Percentiles rank a stretch among this genome's conserved stretches.
These are phyloP conservation scores for Spinellus fusiger DNA, from an alignment of 192 early-diverging fungal genomes.

Conservation along the genomic window DNA sequence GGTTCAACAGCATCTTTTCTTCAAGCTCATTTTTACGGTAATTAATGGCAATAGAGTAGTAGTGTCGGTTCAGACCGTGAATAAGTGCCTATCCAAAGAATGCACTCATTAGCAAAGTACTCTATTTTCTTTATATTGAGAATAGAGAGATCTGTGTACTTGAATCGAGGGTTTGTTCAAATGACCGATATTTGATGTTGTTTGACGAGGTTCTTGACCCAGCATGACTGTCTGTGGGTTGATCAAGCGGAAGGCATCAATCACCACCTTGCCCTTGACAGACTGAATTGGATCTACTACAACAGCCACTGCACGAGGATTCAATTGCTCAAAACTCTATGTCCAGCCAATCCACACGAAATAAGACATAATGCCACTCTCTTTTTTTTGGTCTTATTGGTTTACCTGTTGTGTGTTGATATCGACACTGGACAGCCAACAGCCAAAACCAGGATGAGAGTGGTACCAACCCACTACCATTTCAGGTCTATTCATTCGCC, in stretches of 20 bases:
- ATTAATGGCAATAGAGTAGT: conserved; percentile 99
- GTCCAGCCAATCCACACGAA: background rate
- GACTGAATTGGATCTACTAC: conserved; percentile 99
- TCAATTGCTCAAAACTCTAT: conserved; percentile 89
- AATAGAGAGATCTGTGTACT: conserved; percentile 26
- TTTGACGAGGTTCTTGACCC: conserved; percentile 93
- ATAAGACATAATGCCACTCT: background rate
- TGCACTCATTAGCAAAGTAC: background rate
- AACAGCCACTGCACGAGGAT: conserved; percentile 92
- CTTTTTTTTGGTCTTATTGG: background rate
- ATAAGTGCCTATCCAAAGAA: conserved; percentile 65
- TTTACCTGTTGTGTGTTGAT: conserved; percentile 95
- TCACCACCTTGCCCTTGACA: conserved; percentile 99
- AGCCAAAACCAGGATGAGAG: conserved; percentile 99
- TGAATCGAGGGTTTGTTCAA: conserved; percentile 97
- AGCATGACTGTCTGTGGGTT: conserved; percentile 80
- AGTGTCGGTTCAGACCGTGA: conserved; percentile 97
- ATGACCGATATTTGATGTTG: conserved; percentile 97
- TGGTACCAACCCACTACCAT: conserved; percentile 99
- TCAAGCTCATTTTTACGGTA: conserved; percentile 99
- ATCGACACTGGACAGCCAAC: conserved; percentile 99
- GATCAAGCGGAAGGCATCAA: conserved; percentile 98
- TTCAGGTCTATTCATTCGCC: conserved; percentile 64
- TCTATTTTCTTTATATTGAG: background rate
- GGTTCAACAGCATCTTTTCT: conserved; percentile 97